Base-by-base conservation (phyloP, 169 alveolate species). In the Plasmodium cynomolgi region DNA sequence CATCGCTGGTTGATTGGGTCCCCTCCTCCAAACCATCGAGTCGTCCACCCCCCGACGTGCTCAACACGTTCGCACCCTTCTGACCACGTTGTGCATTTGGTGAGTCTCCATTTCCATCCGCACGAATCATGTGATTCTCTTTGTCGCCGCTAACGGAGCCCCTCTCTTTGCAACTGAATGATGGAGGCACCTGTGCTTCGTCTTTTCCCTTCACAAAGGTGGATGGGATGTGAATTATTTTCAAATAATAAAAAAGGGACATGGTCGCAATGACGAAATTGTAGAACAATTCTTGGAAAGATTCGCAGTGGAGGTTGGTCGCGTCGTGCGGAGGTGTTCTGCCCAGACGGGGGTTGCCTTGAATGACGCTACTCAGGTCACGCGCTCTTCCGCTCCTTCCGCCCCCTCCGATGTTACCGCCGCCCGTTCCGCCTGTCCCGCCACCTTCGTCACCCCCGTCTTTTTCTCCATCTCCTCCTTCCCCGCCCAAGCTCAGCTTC, bases 241-340 rank as follows among this genome's bases (percentile, higher is more conserved):
- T 85, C 85, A 85, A 50, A 85, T 75, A 85, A 85, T 85, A 68
- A 75, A 68, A 85, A 77, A 85, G 93, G 7, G 93, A 85, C 85
- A 85, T 75, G 0, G 68, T 54, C 33, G 86, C 93, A 17, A 85
- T 85, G 29, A 85, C 80, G 41, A 85, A 85, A 31, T 77, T 23
- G 71, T 85, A 85, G 71, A 85, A 85, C 71, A 85, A 56, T 85
- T 41, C 93, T 77, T 85, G 93, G 41, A 85, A 85, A 3, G 93
- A 47, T 31, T 85, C 79, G 33, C 91, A 54, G 79, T 73, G 54
- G 56, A 41, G n/a, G 75, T 31, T 34, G 20, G 81, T 1, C 9
- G 44, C 11, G 9, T 54, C 33, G 17, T 4, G 26, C 29, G 7
- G 5, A 17, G 11, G 47, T 31, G 29, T 33, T 37, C 58, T 13